Base-by-base conservation (phyloP, 176 grass and related monocot genomes). In the Raddia distichophylla region DNA sequence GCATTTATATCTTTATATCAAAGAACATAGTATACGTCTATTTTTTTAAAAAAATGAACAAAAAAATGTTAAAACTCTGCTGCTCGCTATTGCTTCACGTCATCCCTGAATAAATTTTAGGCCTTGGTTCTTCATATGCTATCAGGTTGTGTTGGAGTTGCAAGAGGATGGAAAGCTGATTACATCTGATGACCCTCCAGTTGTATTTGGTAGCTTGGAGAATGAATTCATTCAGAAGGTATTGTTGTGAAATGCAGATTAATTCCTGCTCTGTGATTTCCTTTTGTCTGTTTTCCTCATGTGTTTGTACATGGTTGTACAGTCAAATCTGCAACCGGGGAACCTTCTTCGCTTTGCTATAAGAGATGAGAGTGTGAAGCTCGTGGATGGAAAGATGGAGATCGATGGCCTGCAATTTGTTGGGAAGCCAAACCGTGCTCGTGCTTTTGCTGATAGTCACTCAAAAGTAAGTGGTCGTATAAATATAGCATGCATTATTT, bases 131-230 rank as follows among this genome's bases (percentile, higher is more conserved):
- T 47, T 88, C 17, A 17, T 72, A 12, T 84, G 22, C n/a, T 72
- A 79, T 87, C 79, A 98, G 96, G 82, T 98, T 90, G 96, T 98
- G 43, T 88, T 98, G 88, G 96, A 98, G 69, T 72, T 98, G 79
- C 93, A 93, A 91, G 91, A 91, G 82, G 93, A 93, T 88, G 93
- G 96, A 40, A 98, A 81, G 64, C 76, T 95, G 64, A 82, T 83
- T 79, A 98, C 92, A 22, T 95, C 82, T 84, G 93, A 98, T 84
- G 89, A 98, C n/a, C 96, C 96, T 82, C 87, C 88, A 80, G 34
- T 93, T 83, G 79, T 78, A 64, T 89, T 98, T 70, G 93, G 93
- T 82, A 86, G 75, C 63, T 84, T 98, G 57, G 79, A 85, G 79
- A 76, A 22, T 5, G 90, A 93, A 54, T 86, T 95, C 71, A 91